Base-by-base conservation (phyloP, 2,329 filamentous ascomycete genomes). In the Trichothecium roseum region DNA sequence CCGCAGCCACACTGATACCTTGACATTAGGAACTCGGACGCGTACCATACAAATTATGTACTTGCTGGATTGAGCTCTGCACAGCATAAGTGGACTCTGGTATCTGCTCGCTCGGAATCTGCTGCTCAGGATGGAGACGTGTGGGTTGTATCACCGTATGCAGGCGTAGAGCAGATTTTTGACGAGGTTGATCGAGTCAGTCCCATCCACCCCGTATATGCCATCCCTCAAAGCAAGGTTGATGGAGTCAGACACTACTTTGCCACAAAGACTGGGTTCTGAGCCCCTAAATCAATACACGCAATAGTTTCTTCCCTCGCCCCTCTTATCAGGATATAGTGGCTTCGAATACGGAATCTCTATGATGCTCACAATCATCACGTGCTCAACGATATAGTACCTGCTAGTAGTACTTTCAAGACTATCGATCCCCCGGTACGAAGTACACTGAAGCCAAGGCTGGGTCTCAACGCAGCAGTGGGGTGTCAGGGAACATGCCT, bases 21-120 rank as follows among this genome's bases (percentile, higher is more conserved):
- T 8, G 16, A 18, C 18, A 10, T 14, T 41, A 87, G 83, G 49
- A 68, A 69, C 41, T 79, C 87, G 4, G 89, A 96, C 62, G 80
- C 82, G 33, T 95, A 96, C 52, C 89, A 96, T 60, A 86, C 86
- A 30, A 91, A 84, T 62, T 96, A 96, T 61, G 85, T 88, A 20
- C 72, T 96, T 15, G 79, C 82, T 16, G 89, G 89, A 5, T 67
- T 96, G 45, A 91, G 84, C 55, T 81, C 79, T 36, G 81, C 81
- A 17, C 85, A 94, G 60, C 74, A 94, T 55, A 64, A 69, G 48
- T 76, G 71, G 72, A 57, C 62, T 42, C 58, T 74, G 47, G 51
- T 43, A 29, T 37, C 45, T 37, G 45, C 51, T 42, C 56, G 59
- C 31, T 40, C 50, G 34, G 53, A 58, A 22, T 50, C 48, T 32